Conservation (phyloP, 768 basidiomycete genomes). For the Chalciporus piperatus region DNA sequence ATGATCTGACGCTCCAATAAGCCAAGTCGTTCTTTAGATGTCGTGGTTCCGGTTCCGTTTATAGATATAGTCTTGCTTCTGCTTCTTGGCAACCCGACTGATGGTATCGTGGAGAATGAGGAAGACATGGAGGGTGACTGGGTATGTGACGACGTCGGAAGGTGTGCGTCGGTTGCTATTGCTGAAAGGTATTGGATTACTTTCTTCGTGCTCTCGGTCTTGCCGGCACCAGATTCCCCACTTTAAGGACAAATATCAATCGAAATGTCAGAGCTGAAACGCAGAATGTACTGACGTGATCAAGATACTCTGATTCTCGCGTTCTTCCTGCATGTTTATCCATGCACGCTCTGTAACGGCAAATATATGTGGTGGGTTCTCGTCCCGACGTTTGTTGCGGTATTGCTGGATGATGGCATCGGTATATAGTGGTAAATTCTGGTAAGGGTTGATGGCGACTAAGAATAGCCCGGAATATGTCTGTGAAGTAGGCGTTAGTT, state of each 20-base stretch:
- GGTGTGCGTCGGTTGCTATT: constrained; percentile 82
- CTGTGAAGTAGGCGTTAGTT: constrained; percentile 40
- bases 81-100: constrained; percentile 67
- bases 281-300: constrained; percentile 72
- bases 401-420: constrained; percentile 88
- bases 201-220: constrained; percentile 99
- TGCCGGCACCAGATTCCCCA: constrained; percentile 98
- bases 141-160: constrained; percentile 56
- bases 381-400: constrained; percentile 81
- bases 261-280: background rate
- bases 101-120: constrained; percentile 55
- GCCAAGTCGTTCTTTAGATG: constrained; percentile 74
- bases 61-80: constrained; percentile 52
- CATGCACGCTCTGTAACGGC: constrained; percentile 97
- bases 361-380: constrained; percentile 95
- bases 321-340: constrained; percentile 97
- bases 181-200: constrained; percentile 99
- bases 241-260: constrained; percentile 39
- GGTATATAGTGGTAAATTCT: constrained; percentile 85
- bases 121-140: constrained; percentile 61
- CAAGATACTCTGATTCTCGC: constrained; percentile 95
- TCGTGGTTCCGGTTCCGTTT: constrained; percentile 45
- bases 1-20: constrained; percentile 94
- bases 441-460: constrained; percentile 98
- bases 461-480: constrained; percentile 96